Evolutionary conservation across 768 basidiomycete species (phyloP), one percentile per base, ranked within the genome.

Genomic region (Dentipellis fragilis): DNA sequence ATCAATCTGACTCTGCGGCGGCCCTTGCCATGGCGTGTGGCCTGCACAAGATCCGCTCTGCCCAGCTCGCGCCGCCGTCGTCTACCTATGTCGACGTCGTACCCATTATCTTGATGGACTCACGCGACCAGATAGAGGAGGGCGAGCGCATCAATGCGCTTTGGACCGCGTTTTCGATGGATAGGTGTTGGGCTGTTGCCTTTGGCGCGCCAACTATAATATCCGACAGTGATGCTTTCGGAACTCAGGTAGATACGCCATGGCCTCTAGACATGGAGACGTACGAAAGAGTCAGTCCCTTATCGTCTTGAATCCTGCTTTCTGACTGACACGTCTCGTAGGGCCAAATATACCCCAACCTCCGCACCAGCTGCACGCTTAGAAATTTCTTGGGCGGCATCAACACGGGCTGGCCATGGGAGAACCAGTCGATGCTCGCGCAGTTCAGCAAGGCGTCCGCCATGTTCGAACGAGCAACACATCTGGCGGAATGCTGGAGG

Each of bases 111-210:
- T 65, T 80, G 60, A 62, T 71, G n/a, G 60, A 76, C 63, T 60
- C 73, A 45, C 62, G 54, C 16, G 76, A 79, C 62, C 59, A 67
- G 22, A 64, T 80, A n/a, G 83, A 84, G 58, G 81, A 84, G 63
- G 83, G 79, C 17, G 84, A 85, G 62, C 73, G 81, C 35, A 83
- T 85, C 56, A 80, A 80, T 54, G 80, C 75, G 0, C 85, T 86
- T 64, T 86, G 84, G 84, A 69, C 78, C 0, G 80, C 80, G 7
- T 77, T 80, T 58, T 69, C 72, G 49, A 71, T 84, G 54, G 83
- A 85, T 67, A 79, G 81, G 53, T 74, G 75, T 61, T 74, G 81
- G 59, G 70, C 78, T 1, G 74, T 83, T 14, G 74, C 76, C 6
- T 71, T 81, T 39, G 80, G 81, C 55, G 71, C 75, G 1, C 73